Base-by-base conservation (phyloP, 164 flowering plant species). In the Berberis vulgaris region DNA sequence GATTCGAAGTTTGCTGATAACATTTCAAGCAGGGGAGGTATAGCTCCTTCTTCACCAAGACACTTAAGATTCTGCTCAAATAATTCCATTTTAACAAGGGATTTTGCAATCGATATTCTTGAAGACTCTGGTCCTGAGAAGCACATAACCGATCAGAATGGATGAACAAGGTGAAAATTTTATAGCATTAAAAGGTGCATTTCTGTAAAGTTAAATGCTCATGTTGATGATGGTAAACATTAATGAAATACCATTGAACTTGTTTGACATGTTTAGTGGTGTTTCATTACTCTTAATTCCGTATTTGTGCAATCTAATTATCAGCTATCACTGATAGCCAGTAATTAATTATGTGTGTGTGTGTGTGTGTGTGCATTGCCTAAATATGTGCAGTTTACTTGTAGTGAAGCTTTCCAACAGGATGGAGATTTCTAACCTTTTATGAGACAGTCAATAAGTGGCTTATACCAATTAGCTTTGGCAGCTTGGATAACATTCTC, bases 31-130 rank as follows among this genome's bases (percentile, higher is more conserved):
- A 87, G 70, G 38, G 80, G 79, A 63, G 79, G 76, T 63, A 87
- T 81, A 38, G 79, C 67, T 13, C 94, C 89, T 77, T 73, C 82
- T 71, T 78, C 83, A 6, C 86, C 88, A 72, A 87, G 86, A 54
- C 78, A 55, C 73, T 70, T 72, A 63, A 79, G 59, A 65, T 80
- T 69, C 55, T 69, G 71, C 60, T 81, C 81, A 54, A 65, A 79
- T 69, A 85, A 67, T 63, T 82, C 86, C 82, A 83, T 72, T 43
- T 65, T 59, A 49, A 70, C 71, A 58, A 85, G 72, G 42, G 78
- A 60, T 72, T 59, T 76, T 52, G 78, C 80, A 76, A 79, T 76
- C 45, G 75, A 71, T 52, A 79, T 65, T 67, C 77, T 82, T 61
- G 79, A 80, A 41, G 76, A 65, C 42, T 78, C 79, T 45, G 83